Percentiles rank a stretch among this genome's conserved stretches.
Conservation (phyloP, 31 red algal species). For the Bonnemaisonia californica region DNA sequence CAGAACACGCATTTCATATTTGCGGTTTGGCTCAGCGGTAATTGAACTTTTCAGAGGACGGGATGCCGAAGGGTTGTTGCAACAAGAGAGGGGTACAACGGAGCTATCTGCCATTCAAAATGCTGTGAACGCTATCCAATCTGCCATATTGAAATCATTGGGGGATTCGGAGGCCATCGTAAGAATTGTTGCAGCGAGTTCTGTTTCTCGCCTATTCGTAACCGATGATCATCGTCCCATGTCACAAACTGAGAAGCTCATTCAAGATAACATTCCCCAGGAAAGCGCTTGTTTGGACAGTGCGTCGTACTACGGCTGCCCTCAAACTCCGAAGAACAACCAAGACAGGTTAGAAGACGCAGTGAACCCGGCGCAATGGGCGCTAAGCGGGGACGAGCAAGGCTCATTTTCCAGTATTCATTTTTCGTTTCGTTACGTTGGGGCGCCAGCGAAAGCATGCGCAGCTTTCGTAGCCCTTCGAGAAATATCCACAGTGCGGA, state of each 20-base stretch:
- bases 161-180: conserved; percentile 32
- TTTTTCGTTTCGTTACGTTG: background rate
- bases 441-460: background rate
- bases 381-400: background rate
- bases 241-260: conserved; percentile 5
- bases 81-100: background rate
- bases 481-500: background rate
- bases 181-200: conserved; percentile 9
- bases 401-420: background rate
- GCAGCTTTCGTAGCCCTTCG: background rate
- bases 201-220: background rate
- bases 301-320: background rate
- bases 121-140: background rate
- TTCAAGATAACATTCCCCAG: conserved; percentile 37
- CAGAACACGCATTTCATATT: conserved; percentile 27
- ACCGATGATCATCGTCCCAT: background rate
- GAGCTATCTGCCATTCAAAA: conserved; percentile 2
- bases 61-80: too few species aligned
- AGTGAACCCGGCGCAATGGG: conserved; percentile 1
- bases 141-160: conserved; percentile 18
- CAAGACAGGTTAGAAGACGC: background rate
- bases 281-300: conserved; percentile 10
- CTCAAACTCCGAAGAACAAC: background rate
- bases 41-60: conserved; percentile 33
- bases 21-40: conserved; percentile 37